These are phyloP conservation scores for Metarhizium brunneum DNA, from an alignment of 2,329 filamentous ascomycete species.

Conservation along the genomic window DNA sequence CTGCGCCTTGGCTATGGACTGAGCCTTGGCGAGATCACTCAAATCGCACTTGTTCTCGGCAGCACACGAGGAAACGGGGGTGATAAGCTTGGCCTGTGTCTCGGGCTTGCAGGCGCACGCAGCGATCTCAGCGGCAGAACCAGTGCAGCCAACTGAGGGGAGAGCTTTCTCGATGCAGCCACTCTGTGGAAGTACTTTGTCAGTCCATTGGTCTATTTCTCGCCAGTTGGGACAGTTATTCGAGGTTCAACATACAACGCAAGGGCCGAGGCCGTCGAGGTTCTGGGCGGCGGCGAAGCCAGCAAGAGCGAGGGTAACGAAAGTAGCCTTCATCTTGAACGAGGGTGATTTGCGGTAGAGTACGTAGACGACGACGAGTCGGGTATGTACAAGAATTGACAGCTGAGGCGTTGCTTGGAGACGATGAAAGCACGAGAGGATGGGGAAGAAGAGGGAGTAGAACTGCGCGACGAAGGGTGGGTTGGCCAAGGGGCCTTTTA, in stretches of 20 bases:
- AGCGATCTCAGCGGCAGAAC: constrained; percentile 7
- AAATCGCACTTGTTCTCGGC: constrained; percentile 22
- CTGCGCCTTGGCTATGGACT: constrained; percentile 19
- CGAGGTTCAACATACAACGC: constrained; percentile 27
- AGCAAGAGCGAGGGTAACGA: constrained; percentile 22
- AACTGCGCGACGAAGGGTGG: neutral
- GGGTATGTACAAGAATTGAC: constrained; percentile 4
- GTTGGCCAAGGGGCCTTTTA: constrained; percentile 4
- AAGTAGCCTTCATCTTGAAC: constrained; percentile 31
- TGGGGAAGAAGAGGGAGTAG: neutral
- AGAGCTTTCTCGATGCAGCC: constrained; percentile 27
- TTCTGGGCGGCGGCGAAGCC: constrained; percentile 30
- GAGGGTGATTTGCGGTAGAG: neutral
- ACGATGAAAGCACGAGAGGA: neutral
- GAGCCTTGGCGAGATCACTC: constrained; percentile 21
- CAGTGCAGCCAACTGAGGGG: constrained; percentile 10
- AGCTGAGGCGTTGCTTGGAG: neutral
- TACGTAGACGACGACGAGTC: neutral
- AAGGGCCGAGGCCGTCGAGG: constrained; percentile 24
- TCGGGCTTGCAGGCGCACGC: constrained; percentile 31
- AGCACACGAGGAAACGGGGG: constrained; percentile 22
- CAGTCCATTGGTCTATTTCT: neutral
- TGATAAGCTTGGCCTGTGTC: constrained; percentile 21
- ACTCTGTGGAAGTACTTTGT: constrained; percentile 10
- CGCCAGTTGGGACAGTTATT: too few relatives aligned